phyloP scores from a whole-genome alignment of 345 rosid genomes.

The Euphorbia lathyris region DNA sequence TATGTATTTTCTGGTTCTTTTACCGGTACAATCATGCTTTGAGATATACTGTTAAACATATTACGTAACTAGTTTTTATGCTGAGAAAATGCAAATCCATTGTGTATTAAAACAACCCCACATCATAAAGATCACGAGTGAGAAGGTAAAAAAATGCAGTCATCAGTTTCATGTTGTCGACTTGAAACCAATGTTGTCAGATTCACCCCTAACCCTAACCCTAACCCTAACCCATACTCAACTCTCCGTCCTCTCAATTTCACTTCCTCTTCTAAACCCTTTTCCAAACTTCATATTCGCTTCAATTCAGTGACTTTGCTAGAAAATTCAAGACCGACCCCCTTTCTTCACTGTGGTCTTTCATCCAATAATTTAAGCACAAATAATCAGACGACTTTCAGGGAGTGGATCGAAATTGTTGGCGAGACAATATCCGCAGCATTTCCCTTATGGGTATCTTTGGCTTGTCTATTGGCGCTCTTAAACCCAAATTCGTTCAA shows the following conservation, averaged over 20 bases:
- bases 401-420: conserved; percentile 60
- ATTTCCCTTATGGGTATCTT: conserved; percentile 81
- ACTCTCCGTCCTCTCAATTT: too few relatives aligned
- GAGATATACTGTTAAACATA: too few relatives aligned
- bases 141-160: too few relatives aligned
- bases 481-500: conserved; percentile 56
- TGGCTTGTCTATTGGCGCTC: conserved; percentile 75
- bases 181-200: neutral
- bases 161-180: neutral
- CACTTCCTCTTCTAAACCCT: conserved; percentile 2
- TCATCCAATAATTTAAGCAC: conserved; percentile 46
- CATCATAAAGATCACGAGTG: too few relatives aligned
- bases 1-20: too few relatives aligned
- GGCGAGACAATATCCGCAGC: conserved; percentile 70
- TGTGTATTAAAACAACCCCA: too few relatives aligned
- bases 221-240: too few relatives aligned
- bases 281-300: conserved; percentile 8
- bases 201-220: neutral
- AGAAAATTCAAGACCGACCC: neutral
- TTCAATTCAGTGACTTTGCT: neutral
- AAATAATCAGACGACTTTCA: conserved; percentile 32
- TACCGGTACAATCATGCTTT: too few relatives aligned
- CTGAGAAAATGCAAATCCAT: too few relatives aligned
- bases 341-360: conserved; percentile 44
- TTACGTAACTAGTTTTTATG: too few relatives aligned